phyloP scores from a whole-genome alignment of 106 monocot genomes.

The Acanthochlamys bracteata region DNA sequence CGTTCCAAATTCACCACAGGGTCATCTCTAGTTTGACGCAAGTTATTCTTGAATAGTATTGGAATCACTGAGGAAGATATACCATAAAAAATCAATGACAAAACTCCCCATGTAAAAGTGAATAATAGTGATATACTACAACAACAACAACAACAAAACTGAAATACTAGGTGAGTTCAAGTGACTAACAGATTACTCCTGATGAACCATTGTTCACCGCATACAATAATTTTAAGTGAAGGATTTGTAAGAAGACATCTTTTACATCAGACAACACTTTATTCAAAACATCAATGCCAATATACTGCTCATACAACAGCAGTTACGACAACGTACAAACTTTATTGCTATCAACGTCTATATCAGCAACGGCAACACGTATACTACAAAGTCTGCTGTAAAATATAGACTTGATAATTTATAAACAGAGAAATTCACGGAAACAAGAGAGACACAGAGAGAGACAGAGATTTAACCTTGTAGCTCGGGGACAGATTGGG shows the following conservation, averaged over 20 bases:
- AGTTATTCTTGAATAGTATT: slow-evolving; percentile 73
- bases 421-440: neutral
- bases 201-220: too few species aligned
- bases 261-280: too few species aligned
- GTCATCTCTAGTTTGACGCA: slow-evolving; percentile 50
- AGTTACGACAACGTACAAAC: too few species aligned
- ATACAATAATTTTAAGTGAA: too few species aligned
- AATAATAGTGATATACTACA: neutral
- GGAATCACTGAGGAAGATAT: slow-evolving; percentile 68
- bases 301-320: too few species aligned
- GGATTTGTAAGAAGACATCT: too few species aligned
- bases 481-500: slow-evolving; percentile 60
- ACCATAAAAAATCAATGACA: neutral
- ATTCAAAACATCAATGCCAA: too few species aligned
- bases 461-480: slow-evolving; percentile 41
- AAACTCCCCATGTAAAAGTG: neutral
- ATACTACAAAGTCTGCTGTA: neutral
- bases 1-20: slow-evolving; percentile 51
- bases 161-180: too few species aligned
- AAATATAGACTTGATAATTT: neutral
- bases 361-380: too few species aligned
- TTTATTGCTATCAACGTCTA: too few species aligned
- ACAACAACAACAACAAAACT: neutral
- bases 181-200: too few species aligned
- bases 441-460: neutral